A percentile compares a stretch with the other conserved stretches of the same genome.
phyloP scores from a whole-genome alignment of 2,329 filamentous ascomycete species.

The Decorospora gaudefroyi region DNA sequence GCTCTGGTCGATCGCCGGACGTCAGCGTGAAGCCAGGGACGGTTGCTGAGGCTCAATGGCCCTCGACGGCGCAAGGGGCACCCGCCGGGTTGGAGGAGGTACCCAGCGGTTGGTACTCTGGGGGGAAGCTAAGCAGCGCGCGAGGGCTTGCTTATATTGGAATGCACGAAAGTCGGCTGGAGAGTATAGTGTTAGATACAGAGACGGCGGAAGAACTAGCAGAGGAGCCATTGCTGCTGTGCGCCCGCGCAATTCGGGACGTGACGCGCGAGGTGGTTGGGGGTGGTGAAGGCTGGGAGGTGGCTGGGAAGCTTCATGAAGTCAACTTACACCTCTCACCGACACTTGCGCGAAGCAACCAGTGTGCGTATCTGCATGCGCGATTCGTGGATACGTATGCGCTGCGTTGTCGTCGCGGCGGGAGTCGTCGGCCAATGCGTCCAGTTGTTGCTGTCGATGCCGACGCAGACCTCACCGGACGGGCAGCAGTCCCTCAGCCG shows the following conservation, averaged over 20 bases:
- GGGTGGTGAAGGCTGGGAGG: slow-evolving; percentile 24
- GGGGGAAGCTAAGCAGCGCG: slow-evolving; percentile 17
- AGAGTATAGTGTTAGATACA: slow-evolving; percentile 27
- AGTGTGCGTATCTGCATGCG: slow-evolving; percentile 16
- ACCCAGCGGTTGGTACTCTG: slow-evolving; percentile 24
- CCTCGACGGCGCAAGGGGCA: slow-evolving; percentile 27
- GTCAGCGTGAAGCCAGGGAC: slow-evolving; percentile 32
- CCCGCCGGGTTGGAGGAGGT: slow-evolving; percentile 25
- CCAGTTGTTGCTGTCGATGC: slow-evolving; percentile 18
- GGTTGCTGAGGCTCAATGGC: slow-evolving; percentile 16
- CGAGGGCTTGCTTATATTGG: slow-evolving; percentile 23
- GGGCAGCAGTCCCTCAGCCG: slow-evolving; percentile 20
- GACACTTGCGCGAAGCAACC: slow-evolving; percentile 18
- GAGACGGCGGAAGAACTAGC: slow-evolving; percentile 26
- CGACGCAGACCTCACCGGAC: slow-evolving; percentile 23
- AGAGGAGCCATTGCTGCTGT: slow-evolving; percentile 32
- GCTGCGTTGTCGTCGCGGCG: slow-evolving; percentile 18
- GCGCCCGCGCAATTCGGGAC: slow-evolving; percentile 12
- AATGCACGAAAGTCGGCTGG: slow-evolving; percentile 28
- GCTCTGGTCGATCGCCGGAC: slow-evolving; percentile 30
- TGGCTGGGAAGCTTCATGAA: slow-evolving; percentile 23
- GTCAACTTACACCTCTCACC: slow-evolving; percentile 20
- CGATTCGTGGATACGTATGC: slow-evolving; percentile 20
- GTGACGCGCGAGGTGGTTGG: slow-evolving; percentile 9
- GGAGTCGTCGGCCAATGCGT: slow-evolving; percentile 16